A percentile compares a stretch with the other conserved stretches of the same genome.
Conservation (phyloP, 2,329 filamentous ascomycete genomes). For the Lecanoromycetidae sp. region DNA sequence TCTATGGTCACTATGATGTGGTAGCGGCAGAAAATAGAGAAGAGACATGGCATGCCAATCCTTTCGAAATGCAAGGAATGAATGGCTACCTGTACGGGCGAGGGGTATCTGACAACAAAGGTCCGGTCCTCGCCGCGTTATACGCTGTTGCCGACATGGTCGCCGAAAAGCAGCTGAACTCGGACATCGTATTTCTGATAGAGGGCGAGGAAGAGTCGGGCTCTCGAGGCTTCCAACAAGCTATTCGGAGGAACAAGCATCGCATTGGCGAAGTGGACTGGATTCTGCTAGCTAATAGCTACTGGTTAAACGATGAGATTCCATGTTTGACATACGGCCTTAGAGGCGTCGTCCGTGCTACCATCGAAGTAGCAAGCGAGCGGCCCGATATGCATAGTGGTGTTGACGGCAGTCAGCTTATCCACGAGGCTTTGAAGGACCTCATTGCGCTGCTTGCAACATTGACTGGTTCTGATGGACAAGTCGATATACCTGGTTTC, state of each 20-base stretch:
- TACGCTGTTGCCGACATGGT: slow-evolving; percentile 86
- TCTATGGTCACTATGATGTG: slow-evolving; percentile 97
- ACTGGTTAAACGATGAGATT: slow-evolving; percentile 94
- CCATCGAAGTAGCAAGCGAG: slow-evolving; percentile 72
- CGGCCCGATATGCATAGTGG: slow-evolving; percentile 88
- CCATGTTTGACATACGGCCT: slow-evolving; percentile 92
- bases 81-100: slow-evolving; percentile 91
- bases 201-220: slow-evolving; percentile 96
- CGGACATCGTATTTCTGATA: slow-evolving; percentile 86
- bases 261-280: slow-evolving; percentile 87
- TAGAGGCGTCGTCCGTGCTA: slow-evolving; percentile 86
- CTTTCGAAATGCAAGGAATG: slow-evolving; percentile 76
- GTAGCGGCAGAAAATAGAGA: slow-evolving; percentile 77
- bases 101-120: slow-evolving; percentile 96
- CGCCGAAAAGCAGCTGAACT: slow-evolving; percentile 68
- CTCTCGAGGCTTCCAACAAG: slow-evolving; percentile 77
- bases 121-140: slow-evolving; percentile 82
- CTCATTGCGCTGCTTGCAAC: slow-evolving; percentile 71
- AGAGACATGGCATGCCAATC: slow-evolving; percentile 74
- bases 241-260: slow-evolving; percentile 65
- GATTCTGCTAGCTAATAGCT: slow-evolving; percentile 91
- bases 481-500: slow-evolving; percentile 74
- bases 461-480: slow-evolving; percentile 68
- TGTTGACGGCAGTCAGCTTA: slow-evolving; percentile 84
- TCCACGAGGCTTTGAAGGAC: slow-evolving; percentile 86